Percentiles rank a stretch among this genome's conserved stretches.
Evolutionary conservation across 179 eudicot species (phyloP).

Genomic region (Carnegiea gigantea): DNA sequence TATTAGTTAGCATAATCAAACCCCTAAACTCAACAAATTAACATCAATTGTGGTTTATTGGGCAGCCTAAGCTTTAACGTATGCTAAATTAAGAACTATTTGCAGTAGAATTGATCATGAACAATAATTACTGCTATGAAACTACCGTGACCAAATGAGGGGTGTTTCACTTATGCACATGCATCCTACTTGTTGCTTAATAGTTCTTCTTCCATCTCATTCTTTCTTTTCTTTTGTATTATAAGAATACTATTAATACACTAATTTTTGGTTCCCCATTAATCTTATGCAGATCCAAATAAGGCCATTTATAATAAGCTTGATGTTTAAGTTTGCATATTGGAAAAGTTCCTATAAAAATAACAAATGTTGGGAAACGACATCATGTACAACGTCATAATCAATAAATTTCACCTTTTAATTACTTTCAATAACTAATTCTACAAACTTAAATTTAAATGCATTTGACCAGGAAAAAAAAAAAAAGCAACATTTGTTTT

Average conservation of each 20-base stretch:
- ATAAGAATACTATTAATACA: background rate
- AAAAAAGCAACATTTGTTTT: too few species aligned
- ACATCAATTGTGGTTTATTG: background rate
- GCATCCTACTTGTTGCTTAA: background rate
- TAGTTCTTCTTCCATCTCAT: background rate
- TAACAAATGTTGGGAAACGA: too few species aligned
- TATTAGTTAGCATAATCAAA: background rate
- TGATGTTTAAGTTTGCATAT: background rate
- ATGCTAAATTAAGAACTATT: constrained; percentile 3
- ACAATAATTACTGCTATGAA: background rate
- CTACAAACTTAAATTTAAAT: too few species aligned
- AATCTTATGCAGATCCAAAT: too few species aligned
- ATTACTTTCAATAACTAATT: too few species aligned
- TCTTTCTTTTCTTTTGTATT: background rate
- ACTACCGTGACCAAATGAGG: background rate
- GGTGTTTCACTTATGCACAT: background rate
- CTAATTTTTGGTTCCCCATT: background rate
- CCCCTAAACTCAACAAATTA: background rate
- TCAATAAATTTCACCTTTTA: too few species aligned
- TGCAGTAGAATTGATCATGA: constrained; percentile 8
- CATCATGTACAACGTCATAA: too few species aligned
- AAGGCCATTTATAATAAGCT: too few species aligned
- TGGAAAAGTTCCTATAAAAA: background rate
- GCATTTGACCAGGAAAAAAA: too few species aligned
- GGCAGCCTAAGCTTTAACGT: constrained; percentile 7